Evolutionary conservation across 148 eudicot species (phyloP).

Genomic region (Polygonum maritimum): DNA sequence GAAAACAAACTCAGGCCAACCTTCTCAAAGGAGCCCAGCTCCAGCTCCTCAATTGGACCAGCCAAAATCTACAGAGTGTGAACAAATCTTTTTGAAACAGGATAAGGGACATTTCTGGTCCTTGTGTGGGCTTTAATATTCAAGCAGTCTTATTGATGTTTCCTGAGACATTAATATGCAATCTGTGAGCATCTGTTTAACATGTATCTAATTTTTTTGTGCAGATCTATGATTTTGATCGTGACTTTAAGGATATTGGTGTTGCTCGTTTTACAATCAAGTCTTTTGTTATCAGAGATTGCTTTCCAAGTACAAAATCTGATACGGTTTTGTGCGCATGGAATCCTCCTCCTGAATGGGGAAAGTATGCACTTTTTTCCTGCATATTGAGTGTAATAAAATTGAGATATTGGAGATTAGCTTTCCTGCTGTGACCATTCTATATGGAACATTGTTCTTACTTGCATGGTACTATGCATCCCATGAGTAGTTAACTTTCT

Average conservation of each 20-base stretch:
- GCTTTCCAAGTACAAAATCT: slow-evolving; percentile 86
- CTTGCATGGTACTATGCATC: neutral
- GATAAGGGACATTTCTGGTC: neutral
- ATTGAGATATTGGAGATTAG: neutral
- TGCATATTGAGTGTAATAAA: neutral
- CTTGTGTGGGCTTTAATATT: neutral
- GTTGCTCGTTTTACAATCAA: slow-evolving; percentile 87
- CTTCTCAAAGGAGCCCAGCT: neutral
- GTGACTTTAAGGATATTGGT: slow-evolving; percentile 96
- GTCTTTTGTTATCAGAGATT: slow-evolving; percentile 81
- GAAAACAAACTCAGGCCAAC: neutral
- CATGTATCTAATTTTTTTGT: slow-evolving; percentile 16
- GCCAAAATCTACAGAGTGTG: too few relatives aligned
- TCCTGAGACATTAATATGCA: neutral
- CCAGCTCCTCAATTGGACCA: too few relatives aligned
- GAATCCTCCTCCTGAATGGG: slow-evolving; percentile 99
- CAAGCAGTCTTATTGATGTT: neutral
- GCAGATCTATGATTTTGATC: slow-evolving; percentile 97
- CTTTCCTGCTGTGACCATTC: neutral
- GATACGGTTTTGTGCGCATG: slow-evolving; percentile 93
- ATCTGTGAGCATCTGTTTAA: neutral
- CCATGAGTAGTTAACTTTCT: neutral
- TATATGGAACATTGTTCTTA: neutral
- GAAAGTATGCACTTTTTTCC: slow-evolving; percentile 52
- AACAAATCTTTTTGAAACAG: too few relatives aligned